A percentile compares a stretch with the other conserved stretches of the same genome.
These are phyloP conservation scores for Phytophthora quininea DNA, from an alignment of 352 stramenopile species.

Conservation along the genomic window DNA sequence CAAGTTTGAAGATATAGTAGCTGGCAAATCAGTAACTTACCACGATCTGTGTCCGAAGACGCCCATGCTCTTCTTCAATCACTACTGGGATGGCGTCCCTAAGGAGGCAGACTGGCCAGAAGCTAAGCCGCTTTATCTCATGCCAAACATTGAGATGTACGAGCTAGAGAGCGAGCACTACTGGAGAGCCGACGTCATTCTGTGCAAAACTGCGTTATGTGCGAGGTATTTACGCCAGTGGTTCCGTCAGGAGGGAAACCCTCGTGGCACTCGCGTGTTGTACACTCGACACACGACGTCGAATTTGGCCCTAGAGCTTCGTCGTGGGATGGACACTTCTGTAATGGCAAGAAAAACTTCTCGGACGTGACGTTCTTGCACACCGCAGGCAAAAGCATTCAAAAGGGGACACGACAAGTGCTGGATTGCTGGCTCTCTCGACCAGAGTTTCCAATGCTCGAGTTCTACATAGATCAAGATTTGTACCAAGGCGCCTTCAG, in stretches of 20 bases:
- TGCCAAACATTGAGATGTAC: conserved; percentile 56
- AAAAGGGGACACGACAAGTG: conserved; percentile 44
- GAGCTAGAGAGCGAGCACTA: conserved; percentile 42
- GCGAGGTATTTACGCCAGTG: conserved; percentile 38
- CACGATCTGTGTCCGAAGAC: conserved; percentile 50
- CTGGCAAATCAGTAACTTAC: conserved; percentile 34
- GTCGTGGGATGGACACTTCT: conserved; percentile 24
- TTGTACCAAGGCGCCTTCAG: conserved; percentile 37
- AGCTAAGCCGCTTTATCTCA: conserved; percentile 42
- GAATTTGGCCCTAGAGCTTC: conserved; percentile 28
- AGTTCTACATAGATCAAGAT: conserved; percentile 46
- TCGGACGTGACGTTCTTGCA: conserved; percentile 40
- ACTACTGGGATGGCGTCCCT: conserved; percentile 43
- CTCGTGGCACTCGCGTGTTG: conserved; percentile 42
- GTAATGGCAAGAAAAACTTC: conserved; percentile 26
- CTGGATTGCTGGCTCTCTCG: conserved; percentile 48
- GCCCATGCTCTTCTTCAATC: conserved; percentile 46
- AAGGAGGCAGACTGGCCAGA: conserved; percentile 23
- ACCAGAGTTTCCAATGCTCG: conserved; percentile 40
- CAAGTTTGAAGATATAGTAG: conserved; percentile 24
- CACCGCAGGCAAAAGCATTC: conserved; percentile 33
- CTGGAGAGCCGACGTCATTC: conserved; percentile 40
- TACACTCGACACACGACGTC: conserved; percentile 57
- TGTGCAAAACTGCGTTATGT: conserved; percentile 49
- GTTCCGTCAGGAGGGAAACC: conserved; percentile 52